These are phyloP conservation scores for Fagopyrum homotropicum DNA, from an alignment of 148 eudicot species.

Conservation along the genomic window DNA sequence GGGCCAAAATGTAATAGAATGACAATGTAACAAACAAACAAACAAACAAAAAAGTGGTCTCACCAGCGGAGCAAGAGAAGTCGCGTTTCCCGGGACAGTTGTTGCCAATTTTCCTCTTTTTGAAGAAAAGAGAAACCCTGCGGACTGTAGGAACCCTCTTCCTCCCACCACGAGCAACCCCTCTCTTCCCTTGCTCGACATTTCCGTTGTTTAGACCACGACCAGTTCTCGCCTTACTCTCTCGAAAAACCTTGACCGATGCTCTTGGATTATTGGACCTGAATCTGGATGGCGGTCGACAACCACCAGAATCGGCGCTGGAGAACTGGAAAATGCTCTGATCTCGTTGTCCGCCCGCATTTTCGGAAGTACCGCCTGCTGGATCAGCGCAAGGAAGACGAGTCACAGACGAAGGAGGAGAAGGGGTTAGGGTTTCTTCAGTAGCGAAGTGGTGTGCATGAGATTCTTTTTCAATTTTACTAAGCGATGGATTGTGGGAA, in stretches of 20 bases:
- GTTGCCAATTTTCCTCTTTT: conserved; percentile 52
- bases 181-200: conserved; percentile 31
- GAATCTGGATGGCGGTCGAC: conserved; percentile 2
- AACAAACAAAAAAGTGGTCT: background rate
- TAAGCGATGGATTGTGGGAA: conserved; percentile 2
- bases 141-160: conserved; percentile 6
- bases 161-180: background rate
- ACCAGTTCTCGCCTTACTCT: conserved; percentile 18
- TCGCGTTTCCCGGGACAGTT: conserved; percentile 33
- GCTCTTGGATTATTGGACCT: conserved; percentile 20
- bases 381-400: conserved; percentile 11
- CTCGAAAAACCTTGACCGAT: conserved; percentile 19
- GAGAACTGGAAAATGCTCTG: conserved; percentile 46
- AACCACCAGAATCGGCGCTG: conserved; percentile 24
- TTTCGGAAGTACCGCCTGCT: background rate
- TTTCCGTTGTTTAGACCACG: conserved; percentile 8
- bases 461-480: background rate
- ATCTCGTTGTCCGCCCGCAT: conserved; percentile 5
- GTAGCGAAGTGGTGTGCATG: background rate
- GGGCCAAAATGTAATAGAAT: too few species aligned
- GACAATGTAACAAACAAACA: background rate
- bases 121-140: conserved; percentile 37
- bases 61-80: conserved; percentile 58
- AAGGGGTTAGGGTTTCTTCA: conserved; percentile 1
- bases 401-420: conserved; percentile 8